These are phyloP conservation scores for Phytophthora quininea DNA, from an alignment of 352 stramenopile species.

Conservation along the genomic window DNA sequence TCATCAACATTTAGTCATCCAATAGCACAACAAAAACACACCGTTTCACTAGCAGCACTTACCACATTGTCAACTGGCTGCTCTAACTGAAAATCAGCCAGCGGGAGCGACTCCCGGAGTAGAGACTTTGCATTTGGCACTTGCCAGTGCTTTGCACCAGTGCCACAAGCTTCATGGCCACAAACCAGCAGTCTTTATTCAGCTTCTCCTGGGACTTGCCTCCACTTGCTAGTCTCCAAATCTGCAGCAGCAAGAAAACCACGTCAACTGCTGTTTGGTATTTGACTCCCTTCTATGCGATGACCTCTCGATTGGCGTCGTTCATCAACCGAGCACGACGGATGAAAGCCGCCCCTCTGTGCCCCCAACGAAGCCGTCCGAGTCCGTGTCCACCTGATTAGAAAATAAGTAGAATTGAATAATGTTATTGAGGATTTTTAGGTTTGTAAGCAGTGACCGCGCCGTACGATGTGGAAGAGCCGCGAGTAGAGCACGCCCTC, in stretches of 20 bases:
- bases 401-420: slow-evolving; percentile 1
- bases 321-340: slow-evolving; percentile 79
- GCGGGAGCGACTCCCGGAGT: slow-evolving; percentile 71
- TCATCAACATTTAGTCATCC: neutral
- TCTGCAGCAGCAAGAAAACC: slow-evolving; percentile 36
- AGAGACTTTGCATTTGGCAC: slow-evolving; percentile 85
- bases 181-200: slow-evolving; percentile 90
- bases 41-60: slow-evolving; percentile 6
- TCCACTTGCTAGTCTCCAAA: slow-evolving; percentile 88
- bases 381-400: slow-evolving; percentile 75
- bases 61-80: slow-evolving; percentile 82
- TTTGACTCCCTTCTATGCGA: neutral
- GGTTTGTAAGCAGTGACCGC: neutral
- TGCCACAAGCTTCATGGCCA: slow-evolving; percentile 91
- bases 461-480: slow-evolving; percentile 83
- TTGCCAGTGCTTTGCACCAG: slow-evolving; percentile 85
- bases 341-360: slow-evolving; percentile 81
- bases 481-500: slow-evolving; percentile 83
- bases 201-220: slow-evolving; percentile 87
- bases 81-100: slow-evolving; percentile 85
- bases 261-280: too few species aligned
- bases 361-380: slow-evolving; percentile 77
- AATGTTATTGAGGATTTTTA: neutral
- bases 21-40: slow-evolving; percentile 1
- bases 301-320: slow-evolving; percentile 84